Percentiles rank a stretch among this genome's conserved stretches.
Evolutionary conservation across 1,139 yeast species (phyloP).

Genomic region (Debaryomyces udenii): DNA sequence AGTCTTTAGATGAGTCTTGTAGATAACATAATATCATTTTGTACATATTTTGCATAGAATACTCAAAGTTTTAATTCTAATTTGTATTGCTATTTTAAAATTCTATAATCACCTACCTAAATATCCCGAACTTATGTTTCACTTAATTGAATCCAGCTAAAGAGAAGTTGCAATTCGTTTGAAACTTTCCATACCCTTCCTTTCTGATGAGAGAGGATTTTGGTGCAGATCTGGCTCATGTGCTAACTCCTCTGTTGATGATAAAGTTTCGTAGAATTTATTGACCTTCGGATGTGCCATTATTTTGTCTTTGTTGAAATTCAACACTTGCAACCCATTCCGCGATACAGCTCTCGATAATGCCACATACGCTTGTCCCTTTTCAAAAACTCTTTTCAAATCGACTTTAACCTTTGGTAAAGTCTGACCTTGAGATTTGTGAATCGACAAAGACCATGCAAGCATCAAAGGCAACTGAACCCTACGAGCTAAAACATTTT

Average conservation of each 20-base stretch:
- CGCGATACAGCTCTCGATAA: constrained; percentile 82
- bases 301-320: constrained; percentile 62
- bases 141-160: too few species aligned
- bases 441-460: constrained; percentile 96
- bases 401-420: constrained; percentile 82
- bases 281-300: constrained; percentile 64
- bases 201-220: too few species aligned
- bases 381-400: constrained; percentile 74
- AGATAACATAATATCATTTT: constrained; percentile 2
- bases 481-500: constrained; percentile 32
- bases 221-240: too few species aligned
- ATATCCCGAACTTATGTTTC: too few species aligned
- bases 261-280: constrained; percentile 53
- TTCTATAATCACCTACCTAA: too few species aligned
- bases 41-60: constrained; percentile 6
- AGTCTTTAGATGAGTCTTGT: constrained; percentile 1
- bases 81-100: too few species aligned
- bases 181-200: too few species aligned
- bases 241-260: constrained; percentile 23
- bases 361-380: constrained; percentile 96
- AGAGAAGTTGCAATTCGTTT: too few species aligned
- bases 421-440: constrained; percentile 96
- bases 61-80: background rate
- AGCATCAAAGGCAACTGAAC: constrained; percentile 79
- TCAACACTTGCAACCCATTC: constrained; percentile 75